Evolutionary conservation across 305 asterid genomes (phyloP), one percentile per base, ranked within the genome.

Genomic region (Striga hermonthica): DNA sequence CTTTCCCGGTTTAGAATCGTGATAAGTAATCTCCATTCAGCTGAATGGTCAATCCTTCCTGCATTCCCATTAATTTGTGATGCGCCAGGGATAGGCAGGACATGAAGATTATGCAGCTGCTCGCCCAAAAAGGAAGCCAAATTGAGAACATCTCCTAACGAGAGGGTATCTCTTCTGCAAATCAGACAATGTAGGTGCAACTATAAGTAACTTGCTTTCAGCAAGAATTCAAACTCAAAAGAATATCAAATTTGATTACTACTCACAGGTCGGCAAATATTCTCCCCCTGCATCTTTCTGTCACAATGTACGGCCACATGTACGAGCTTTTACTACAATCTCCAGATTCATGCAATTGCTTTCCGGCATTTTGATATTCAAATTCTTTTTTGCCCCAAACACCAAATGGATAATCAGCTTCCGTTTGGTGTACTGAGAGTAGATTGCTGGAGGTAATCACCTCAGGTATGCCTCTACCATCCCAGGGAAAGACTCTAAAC

Each of bases 91-190:
- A 93, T 73, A 72, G 97, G 97, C 77, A 93, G 66, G 68, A 62
- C 73, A 76, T 90, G 99, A 76, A 93, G 94, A 79, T 81, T 69
- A 57, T 74, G 90, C 78, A 93, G 74, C 85, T 93, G 94, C 84
- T 93, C 89, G 57, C 96, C 99, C 78, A 93, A 75, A 76, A 93
- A 93, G 9, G 90, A 81, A 74, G 97, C 96, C 82, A 93, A 73
- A 71, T 75, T 77, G 73, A 82, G 72, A 31, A 75, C 62, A 55
- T 90, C 92, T 63, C 83, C 86, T 76, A 79, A 83, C 62, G 95
- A 79, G 43, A 93, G 84, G 61, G 74, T 45, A 60, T 88, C 85
- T 71, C 96, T 81, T 78, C 95, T 91, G 91, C 84, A 76, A 71
- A 81, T 62, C 64, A 70, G 50, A 80, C 50, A 50, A 56, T 41